These are phyloP conservation scores for Sphaerulina populicola DNA, from an alignment of 2,329 filamentous ascomycete genomes.

Conservation along the genomic window DNA sequence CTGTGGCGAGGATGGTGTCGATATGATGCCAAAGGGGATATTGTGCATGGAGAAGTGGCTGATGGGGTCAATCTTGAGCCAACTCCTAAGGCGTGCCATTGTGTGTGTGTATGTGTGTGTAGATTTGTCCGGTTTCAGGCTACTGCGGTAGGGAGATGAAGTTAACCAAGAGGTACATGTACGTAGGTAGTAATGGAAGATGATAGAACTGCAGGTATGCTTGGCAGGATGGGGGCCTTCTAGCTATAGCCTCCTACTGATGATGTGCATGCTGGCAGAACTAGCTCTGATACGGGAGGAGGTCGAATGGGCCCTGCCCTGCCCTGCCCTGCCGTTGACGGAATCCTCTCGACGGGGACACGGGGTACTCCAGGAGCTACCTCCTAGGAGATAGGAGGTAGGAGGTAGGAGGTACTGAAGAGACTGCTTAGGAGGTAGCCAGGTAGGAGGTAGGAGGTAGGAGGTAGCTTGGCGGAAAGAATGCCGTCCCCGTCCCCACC, in stretches of 20 bases:
- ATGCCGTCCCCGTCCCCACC: no score
- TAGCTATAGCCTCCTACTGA: no score
- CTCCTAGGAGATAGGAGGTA: no score
- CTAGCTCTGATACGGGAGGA: no score
- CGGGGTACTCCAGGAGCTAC: no score
- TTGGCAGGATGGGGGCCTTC: neutral
- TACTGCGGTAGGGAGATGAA: neutral
- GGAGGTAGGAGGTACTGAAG: neutral
- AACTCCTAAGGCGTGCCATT: slow-evolving; percentile 41
- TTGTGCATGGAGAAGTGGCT: slow-evolving; percentile 70
- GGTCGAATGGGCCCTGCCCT: no score
- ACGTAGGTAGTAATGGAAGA: neutral
- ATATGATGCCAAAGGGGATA: slow-evolving; percentile 76
- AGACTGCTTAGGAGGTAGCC: no score
- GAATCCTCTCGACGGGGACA: no score
- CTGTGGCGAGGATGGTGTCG: slow-evolving; percentile 47
- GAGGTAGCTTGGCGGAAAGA: no score
- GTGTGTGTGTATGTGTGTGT: neutral
- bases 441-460: no score
- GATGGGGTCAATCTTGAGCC: slow-evolving; percentile 51
- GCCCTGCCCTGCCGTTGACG: no score
- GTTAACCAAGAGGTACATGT: neutral
- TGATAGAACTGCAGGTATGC: neutral
- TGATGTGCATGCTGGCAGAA: no score
- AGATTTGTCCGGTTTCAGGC: slow-evolving; percentile 28